These are phyloP conservation scores for Microbotryomycetes sp. DNA, from an alignment of 1,284 basidiomycete species.

Conservation along the genomic window DNA sequence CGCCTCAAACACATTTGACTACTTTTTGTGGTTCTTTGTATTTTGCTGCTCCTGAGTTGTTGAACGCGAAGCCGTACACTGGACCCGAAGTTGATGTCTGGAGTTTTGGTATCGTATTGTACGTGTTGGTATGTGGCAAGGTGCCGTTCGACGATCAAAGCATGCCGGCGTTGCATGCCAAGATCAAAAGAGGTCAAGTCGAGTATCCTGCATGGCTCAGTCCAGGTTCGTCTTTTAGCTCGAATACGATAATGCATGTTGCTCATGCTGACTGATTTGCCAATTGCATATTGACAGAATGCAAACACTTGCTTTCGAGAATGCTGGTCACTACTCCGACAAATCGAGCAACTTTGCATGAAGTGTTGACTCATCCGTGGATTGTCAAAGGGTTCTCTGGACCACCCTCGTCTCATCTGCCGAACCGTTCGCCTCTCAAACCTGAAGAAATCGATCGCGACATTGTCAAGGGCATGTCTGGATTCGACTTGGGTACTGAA, in stretches of 20 bases:
- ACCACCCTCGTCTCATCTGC: conserved; percentile 74
- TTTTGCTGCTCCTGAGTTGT: conserved; percentile 93
- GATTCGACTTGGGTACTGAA: conserved; percentile 90
- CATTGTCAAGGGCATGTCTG: conserved; percentile 86
- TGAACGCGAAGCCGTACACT: conserved; percentile 93
- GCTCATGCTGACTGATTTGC: neutral
- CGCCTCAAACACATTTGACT: conserved; percentile 72
- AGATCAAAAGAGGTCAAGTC: conserved; percentile 94
- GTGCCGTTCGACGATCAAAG: conserved; percentile 98
- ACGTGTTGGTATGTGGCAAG: conserved; percentile 95
- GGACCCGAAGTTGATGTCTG: conserved; percentile 98
- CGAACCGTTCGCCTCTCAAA: conserved; percentile 80
- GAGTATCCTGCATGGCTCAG: conserved; percentile 98
- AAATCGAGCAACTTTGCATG: conserved; percentile 70
- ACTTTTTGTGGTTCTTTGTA: conserved; percentile 98
- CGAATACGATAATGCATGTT: conserved; percentile 15
- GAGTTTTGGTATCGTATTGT: conserved; percentile 97
- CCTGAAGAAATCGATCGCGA: conserved; percentile 76
- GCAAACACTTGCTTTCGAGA: conserved; percentile 83
- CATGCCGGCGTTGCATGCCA: conserved; percentile 97
- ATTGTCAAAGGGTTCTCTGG: conserved; percentile 82
- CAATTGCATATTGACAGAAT: conserved; percentile 55
- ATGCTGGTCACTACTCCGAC: conserved; percentile 96
- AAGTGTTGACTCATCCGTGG: conserved; percentile 91
- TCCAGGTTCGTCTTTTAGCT: conserved; percentile 55